Conservation (phyloP, 768 basidiomycete species). For the Coprinopsis cinerea region DNA sequence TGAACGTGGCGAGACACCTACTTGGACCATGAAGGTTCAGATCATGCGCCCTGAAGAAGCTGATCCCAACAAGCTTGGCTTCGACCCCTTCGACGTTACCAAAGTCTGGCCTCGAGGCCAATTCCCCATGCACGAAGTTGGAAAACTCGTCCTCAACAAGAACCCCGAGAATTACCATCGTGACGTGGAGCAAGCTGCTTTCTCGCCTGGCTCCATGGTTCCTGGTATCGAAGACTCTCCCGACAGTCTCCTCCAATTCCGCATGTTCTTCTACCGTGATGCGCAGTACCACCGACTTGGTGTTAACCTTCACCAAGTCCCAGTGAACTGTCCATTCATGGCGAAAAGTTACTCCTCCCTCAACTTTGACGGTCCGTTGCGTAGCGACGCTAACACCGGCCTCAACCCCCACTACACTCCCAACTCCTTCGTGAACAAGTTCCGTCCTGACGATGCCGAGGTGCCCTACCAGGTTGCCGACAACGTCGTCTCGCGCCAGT, state of each 20-base stretch:
- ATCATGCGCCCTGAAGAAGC: slow-evolving; percentile 12
- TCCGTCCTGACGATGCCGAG: slow-evolving; percentile 3
- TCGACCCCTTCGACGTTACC: slow-evolving; percentile 12
- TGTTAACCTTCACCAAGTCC: slow-evolving; percentile 12
- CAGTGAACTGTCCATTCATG: slow-evolving; percentile 15
- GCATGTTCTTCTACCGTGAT: slow-evolving; percentile 15
- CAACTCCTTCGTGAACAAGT: slow-evolving; percentile 14
- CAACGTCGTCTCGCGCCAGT: slow-evolving; percentile 12
- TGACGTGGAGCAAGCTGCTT: slow-evolving; percentile 12
- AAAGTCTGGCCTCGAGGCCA: slow-evolving; percentile 11
- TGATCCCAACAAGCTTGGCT: slow-evolving; percentile 12
- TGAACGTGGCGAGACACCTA: slow-evolving; percentile 10
- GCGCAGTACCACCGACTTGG: slow-evolving; percentile 14
- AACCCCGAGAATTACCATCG: slow-evolving; percentile 14
- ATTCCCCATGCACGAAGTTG: slow-evolving; percentile 11
- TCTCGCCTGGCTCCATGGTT: slow-evolving; percentile 11
- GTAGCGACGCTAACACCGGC: slow-evolving; percentile 10
- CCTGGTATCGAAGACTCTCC: slow-evolving; percentile 12
- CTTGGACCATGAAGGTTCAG: slow-evolving; percentile 12
- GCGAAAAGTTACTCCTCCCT: slow-evolving; percentile 7
- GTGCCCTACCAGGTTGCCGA: slow-evolving; percentile 7
- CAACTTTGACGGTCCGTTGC: slow-evolving; percentile 10
- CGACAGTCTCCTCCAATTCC: slow-evolving; percentile 13
- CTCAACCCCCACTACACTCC: slow-evolving; percentile 12
- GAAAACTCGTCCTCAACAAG: slow-evolving; percentile 12